Conservation (phyloP, 495 filamentous ascomycete species). For the Xylaria nigripes region DNA sequence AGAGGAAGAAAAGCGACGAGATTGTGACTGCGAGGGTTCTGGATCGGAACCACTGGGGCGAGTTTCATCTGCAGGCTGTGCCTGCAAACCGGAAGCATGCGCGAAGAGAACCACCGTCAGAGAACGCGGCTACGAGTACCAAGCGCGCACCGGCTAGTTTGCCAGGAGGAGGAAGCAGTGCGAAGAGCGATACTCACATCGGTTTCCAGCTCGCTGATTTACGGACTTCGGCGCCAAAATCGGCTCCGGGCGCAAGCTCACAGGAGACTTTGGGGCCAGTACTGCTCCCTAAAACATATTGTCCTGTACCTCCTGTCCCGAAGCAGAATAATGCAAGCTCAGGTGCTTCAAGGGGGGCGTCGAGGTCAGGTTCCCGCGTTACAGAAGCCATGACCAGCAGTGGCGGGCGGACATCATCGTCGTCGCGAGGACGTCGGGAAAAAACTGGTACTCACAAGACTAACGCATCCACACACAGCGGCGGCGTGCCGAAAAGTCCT, state of each 20-base stretch:
- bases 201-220: not conserved
- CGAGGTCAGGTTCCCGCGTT: not conserved
- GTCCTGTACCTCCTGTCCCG: not conserved
- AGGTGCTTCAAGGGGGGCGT: not conserved
- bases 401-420: too few species aligned
- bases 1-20: not conserved
- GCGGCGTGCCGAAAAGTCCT: not conserved
- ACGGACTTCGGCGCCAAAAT: not conserved
- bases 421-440: not conserved
- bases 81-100: conserved; percentile 8
- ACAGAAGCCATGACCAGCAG: not conserved
- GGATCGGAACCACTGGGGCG: not conserved
- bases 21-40: not conserved
- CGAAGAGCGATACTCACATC: not conserved
- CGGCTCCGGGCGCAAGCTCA: not conserved
- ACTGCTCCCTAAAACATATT: not conserved
- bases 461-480: not conserved
- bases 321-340: not conserved
- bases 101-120: not conserved
- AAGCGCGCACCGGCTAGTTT: too few species aligned
- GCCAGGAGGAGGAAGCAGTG: not conserved
- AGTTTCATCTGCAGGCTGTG: conserved; percentile 16
- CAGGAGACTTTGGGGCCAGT: not conserved
- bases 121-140: too few species aligned
- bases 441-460: not conserved